phyloP scores from a whole-genome alignment of 2,329 filamentous ascomycete species.

The Pseudomassariella vexata region DNA sequence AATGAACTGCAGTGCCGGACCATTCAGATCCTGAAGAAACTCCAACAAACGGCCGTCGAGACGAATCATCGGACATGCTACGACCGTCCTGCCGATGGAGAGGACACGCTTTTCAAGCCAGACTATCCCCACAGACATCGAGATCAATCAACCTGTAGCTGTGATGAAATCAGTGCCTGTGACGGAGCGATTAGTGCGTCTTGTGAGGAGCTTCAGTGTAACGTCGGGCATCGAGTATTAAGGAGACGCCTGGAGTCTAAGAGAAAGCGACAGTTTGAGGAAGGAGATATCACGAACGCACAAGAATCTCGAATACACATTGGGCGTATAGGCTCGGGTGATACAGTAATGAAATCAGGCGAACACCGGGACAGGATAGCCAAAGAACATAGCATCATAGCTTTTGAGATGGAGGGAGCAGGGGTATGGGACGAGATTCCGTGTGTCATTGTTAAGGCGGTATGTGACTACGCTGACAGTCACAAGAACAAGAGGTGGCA shows the following conservation, averaged over 20 bases:
- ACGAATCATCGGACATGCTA: conserved; percentile 4
- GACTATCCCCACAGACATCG: conserved; percentile 8
- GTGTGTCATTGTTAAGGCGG: conserved; percentile 30
- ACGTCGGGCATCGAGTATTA: conserved; percentile 5
- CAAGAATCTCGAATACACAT: conserved; percentile 28
- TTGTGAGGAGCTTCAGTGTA: conserved; percentile 7
- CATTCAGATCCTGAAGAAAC: conserved; percentile 1
- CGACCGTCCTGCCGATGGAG: conserved; percentile 7
- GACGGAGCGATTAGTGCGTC: not conserved
- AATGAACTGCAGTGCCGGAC: conserved; percentile 7
- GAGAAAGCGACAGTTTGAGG: conserved; percentile 7
- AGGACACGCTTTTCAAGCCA: conserved; percentile 12
- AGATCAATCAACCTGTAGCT: not conserved
- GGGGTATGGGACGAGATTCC: conserved; percentile 26
- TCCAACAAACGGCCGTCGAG: not conserved
- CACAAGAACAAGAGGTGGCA: conserved; percentile 32
- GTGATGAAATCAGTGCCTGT: not conserved
- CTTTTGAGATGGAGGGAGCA: conserved; percentile 29
- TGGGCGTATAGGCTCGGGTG: conserved; percentile 31
- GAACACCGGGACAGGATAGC: conserved; percentile 28
- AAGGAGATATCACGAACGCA: conserved; percentile 1
- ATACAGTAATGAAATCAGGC: conserved; percentile 33
- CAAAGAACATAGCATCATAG: conserved; percentile 15
- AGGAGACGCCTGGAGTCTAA: conserved; percentile 8
- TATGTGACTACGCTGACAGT: conserved; percentile 32